Base-by-base conservation (phyloP, 768 basidiomycete genomes). In the Phaeotremella fagi region DNA sequence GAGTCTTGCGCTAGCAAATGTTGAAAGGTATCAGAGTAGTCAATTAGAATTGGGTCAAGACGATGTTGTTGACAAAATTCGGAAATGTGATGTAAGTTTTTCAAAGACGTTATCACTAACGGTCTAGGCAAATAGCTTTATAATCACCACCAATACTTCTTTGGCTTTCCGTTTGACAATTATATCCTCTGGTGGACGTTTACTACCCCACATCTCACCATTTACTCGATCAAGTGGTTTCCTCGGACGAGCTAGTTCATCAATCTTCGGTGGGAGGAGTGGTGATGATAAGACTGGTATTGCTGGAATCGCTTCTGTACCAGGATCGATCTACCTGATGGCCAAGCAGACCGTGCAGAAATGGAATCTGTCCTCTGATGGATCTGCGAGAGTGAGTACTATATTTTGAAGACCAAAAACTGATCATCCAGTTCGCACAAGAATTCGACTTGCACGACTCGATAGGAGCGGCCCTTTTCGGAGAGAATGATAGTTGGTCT, bases 1-100 rank as follows among this genome's bases (percentile, higher is more conserved):
- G 56, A 64, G 64, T 22, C 37, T 64, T 9, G 71, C 74, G 6
- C 61, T 77, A 22, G 63, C 71, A 15, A 75, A 72, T 31, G 70
- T 67, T 12, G 75, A 75, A 25, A 60, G 74, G 12, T 75, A 54
- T 48, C 63, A 66, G 25, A 36, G 55, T 3, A 44, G 60, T 9
- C 43, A 57, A n/a, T 36, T 73, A 0, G 52, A 59, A 9, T 52
- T 73, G 9, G 70, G 57, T 14, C 66, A 70, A 41, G 61, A 70
- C 20, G 70, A 74, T 22, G 53, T 54, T 16, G 65, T 53, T 0
- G 63, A 70, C 25, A 50, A 48, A 27, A 56, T 69, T 15, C 63
- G 57, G 52, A 50, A 56, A 36, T 46, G 59, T 43, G 63, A 61
- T 20, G 70, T 66, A 44, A 51, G 58, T 51, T 52, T 3, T 24